These are phyloP conservation scores for Neurospora sp. DNA, from an alignment of 495 filamentous ascomycete species.

Conservation along the genomic window DNA sequence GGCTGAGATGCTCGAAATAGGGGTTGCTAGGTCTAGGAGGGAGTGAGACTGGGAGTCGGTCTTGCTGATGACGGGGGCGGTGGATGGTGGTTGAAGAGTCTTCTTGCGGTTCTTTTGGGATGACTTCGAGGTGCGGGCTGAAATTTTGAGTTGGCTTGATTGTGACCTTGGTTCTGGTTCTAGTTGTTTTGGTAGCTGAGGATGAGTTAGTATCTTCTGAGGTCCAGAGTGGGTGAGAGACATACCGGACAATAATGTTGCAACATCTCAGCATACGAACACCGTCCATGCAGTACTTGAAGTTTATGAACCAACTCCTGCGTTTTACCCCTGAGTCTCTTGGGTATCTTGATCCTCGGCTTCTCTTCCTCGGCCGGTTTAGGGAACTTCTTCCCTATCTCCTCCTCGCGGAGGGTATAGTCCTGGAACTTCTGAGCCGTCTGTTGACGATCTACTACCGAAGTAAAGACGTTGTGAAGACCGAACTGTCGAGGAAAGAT, in stretches of 20 bases:
- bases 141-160: background rate
- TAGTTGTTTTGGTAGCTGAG: slow-evolving; percentile 1
- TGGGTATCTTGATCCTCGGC: slow-evolving; percentile 48
- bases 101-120: slow-evolving; percentile 1
- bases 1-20: slow-evolving; percentile 62
- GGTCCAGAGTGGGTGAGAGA: no score
- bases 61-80: background rate
- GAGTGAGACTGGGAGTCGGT: slow-evolving; percentile 8
- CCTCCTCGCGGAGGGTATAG: slow-evolving; percentile 72
- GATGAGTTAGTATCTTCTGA: no score
- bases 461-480: slow-evolving; percentile 85
- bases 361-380: slow-evolving; percentile 6
- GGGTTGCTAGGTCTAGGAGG: slow-evolving; percentile 63
- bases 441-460: slow-evolving; percentile 48
- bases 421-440: slow-evolving; percentile 66
- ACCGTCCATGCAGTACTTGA: slow-evolving; percentile 59
- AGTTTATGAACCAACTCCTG: slow-evolving; percentile 53
- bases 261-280: slow-evolving; percentile 65
- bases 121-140: background rate
- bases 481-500: slow-evolving; percentile 88
- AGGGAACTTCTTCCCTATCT: slow-evolving; percentile 46
- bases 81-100: background rate
- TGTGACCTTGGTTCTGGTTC: background rate
- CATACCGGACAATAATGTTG: slow-evolving; percentile 84
- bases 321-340: slow-evolving; percentile 56